Conservation (phyloP, 2,329 filamentous ascomycete genomes). For the Colletotrichum sp. region DNA sequence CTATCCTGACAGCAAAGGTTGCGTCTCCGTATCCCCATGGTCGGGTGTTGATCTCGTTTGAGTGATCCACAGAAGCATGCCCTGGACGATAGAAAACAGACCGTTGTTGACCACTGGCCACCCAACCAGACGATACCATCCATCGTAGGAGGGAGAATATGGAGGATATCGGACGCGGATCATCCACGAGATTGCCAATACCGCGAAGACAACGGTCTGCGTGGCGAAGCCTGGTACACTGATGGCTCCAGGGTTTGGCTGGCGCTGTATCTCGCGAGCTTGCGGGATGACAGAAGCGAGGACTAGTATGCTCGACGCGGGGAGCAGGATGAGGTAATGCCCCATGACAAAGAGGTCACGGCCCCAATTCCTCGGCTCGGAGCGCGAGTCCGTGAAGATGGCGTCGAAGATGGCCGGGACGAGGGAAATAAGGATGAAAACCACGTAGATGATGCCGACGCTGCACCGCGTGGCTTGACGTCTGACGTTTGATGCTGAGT, state of each 20-base stretch:
- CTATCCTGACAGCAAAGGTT: neutral
- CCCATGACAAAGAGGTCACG: neutral
- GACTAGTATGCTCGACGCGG: neutral
- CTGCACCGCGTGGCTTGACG: neutral
- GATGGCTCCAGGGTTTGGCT: neutral
- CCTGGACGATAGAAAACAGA: neutral
- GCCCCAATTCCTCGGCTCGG: neutral
- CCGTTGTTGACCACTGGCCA: constrained; percentile 1
- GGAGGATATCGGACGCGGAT: neutral
- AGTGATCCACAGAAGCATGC: neutral
- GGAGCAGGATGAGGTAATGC: neutral
- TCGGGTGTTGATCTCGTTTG: neutral
- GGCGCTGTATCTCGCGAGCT: neutral
- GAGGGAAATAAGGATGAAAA: neutral
- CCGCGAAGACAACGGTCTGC: neutral
- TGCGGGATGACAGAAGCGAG: neutral
- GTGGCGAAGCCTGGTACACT: neutral
- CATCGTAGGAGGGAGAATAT: neutral
- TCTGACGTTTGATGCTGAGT: neutral
- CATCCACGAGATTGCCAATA: neutral
- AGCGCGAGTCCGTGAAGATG: neutral
- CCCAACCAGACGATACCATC: constrained; percentile 5
- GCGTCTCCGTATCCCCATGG: neutral
- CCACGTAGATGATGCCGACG: neutral
- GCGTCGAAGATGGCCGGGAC: neutral